A percentile compares a stretch with the other conserved stretches of the same genome.
Evolutionary conservation across 805 yeast genomes (phyloP).

Genomic region (Komagataella populi): DNA sequence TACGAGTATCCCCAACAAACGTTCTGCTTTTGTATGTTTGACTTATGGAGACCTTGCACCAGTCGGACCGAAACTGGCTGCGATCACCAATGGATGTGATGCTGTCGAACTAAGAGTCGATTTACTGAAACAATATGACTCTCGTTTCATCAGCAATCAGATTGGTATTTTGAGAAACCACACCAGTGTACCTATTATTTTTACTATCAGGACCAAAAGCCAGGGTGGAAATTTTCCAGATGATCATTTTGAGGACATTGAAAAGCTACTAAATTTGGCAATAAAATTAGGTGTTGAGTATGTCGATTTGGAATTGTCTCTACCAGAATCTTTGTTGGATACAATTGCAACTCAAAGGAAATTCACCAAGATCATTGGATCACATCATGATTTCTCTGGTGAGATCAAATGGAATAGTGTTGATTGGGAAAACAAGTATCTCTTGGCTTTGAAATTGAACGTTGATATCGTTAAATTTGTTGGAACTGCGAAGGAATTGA

Average conservation of each 20-base stretch:
- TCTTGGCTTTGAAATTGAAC: conserved; percentile 47
- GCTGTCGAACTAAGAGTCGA: conserved; percentile 84
- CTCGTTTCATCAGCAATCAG: conserved; percentile 57
- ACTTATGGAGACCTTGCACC: conserved; percentile 47
- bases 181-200: conserved; percentile 61
- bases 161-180: conserved; percentile 54
- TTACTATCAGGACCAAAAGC: conserved; percentile 60
- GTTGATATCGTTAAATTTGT: conserved; percentile 76
- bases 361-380: conserved; percentile 63
- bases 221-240: conserved; percentile 83
- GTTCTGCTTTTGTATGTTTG: conserved; percentile 63
- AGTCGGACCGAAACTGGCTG: conserved; percentile 30
- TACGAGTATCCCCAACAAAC: conserved; percentile 23
- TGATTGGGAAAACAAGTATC: conserved; percentile 66
- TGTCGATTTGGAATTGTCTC: conserved; percentile 67
- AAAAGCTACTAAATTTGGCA: conserved; percentile 42
- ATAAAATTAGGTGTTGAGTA: conserved; percentile 68
- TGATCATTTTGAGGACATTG: conserved; percentile 30
- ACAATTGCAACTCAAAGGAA: conserved; percentile 38
- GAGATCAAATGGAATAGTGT: conserved; percentile 46
- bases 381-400: conserved; percentile 68
- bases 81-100: conserved; percentile 51
- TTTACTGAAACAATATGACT: conserved; percentile 34
- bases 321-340: conserved; percentile 41
- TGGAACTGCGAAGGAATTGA: conserved; percentile 51